phyloP scores from a whole-genome alignment of 2,329 filamentous ascomycete species.

The Aotearoamyces nothofagi region DNA sequence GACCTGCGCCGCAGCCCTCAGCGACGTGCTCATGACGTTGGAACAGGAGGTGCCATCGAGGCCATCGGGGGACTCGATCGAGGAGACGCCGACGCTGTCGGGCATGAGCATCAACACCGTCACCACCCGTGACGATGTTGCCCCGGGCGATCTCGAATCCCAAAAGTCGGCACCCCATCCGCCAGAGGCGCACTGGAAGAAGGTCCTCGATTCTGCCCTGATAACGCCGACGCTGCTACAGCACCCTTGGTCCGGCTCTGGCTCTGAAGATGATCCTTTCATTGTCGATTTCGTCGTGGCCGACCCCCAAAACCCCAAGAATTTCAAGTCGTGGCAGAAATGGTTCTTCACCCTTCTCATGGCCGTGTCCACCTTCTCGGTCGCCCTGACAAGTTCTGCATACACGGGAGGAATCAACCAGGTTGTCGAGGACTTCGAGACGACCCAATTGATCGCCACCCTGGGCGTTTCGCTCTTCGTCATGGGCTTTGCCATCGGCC shows the following conservation, averaged over 20 bases:
- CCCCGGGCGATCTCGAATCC: background rate
- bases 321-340: conserved; percentile 61
- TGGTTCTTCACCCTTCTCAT: conserved; percentile 76
- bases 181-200: background rate
- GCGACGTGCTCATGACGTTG: no score
- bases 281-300: conserved; percentile 54
- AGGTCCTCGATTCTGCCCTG: background rate
- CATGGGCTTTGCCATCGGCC: conserved; percentile 41
- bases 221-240: background rate
- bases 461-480: conserved; percentile 43
- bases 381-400: conserved; percentile 36
- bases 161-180: background rate
- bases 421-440: conserved; percentile 12
- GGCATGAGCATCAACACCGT: no score
- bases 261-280: conserved; percentile 21
- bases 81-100: no score
- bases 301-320: conserved; percentile 66
- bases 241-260: conserved; percentile 4
- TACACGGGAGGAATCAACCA: conserved; percentile 26
- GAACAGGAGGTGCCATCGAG: no score
- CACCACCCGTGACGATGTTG: no score
- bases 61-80: no score
- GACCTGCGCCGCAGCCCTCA: no score
- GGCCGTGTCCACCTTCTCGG: conserved; percentile 55
- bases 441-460: conserved; percentile 25